A percentile compares a stretch with the other conserved stretches of the same genome.
Conservation (phyloP, 768 basidiomycete genomes). For the Tulasnella sp. region DNA sequence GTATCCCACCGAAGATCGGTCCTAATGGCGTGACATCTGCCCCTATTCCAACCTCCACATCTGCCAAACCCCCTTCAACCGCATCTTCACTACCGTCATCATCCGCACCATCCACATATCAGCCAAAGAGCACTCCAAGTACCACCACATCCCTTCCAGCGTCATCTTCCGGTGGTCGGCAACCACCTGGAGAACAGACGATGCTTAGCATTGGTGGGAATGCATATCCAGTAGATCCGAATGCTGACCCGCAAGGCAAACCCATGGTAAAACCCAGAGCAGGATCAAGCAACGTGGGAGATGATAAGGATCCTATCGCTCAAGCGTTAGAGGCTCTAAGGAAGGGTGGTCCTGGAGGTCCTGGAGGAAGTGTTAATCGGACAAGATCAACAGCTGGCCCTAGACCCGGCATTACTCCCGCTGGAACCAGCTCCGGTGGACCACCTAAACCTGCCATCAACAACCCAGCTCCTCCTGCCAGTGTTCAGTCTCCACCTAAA, state of each 20-base stretch:
- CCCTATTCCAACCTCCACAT: neutral
- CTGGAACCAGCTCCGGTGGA: conserved; percentile 17
- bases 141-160: neutral
- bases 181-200: conserved; percentile 44
- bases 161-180: neutral
- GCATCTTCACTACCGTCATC: conserved; percentile 1
- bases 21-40: neutral
- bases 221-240: conserved; percentile 53
- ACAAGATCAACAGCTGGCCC: conserved; percentile 23
- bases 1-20: neutral
- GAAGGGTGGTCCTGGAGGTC: conserved; percentile 9
- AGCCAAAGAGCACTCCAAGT: neutral
- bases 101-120: neutral
- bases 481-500: conserved; percentile 12
- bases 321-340: conserved; percentile 28
- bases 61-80: neutral
- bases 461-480: conserved; percentile 18
- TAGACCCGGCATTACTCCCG: conserved; percentile 30
- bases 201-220: conserved; percentile 59
- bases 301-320: conserved; percentile 31
- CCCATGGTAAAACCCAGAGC: neutral
- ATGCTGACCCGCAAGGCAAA: conserved; percentile 47
- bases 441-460: conserved; percentile 12
- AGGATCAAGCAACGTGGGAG: conserved; percentile 19
- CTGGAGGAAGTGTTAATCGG: conserved; percentile 19